Conservation (phyloP, 2,329 filamentous ascomycete genomes). For the Calonectria henricotiae region DNA sequence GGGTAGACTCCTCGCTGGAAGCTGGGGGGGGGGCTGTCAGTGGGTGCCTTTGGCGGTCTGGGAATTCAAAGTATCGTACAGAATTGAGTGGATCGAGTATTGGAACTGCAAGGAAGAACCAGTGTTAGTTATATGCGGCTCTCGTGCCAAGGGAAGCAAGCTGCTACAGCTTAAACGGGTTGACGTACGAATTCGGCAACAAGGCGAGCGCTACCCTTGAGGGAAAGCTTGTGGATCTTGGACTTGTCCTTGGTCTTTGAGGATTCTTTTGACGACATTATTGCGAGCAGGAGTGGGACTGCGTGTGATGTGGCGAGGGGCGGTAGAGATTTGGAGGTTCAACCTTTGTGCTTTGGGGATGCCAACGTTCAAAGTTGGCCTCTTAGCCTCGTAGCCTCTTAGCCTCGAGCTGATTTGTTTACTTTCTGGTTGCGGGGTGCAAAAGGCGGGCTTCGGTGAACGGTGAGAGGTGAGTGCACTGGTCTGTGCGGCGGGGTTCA, state of each 20-base stretch:
- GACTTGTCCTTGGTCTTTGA: constrained; percentile 51
- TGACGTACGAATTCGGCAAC: constrained; percentile 91
- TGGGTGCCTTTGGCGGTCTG: not conserved
- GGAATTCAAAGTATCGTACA: constrained; percentile 70
- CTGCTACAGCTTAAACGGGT: not conserved
- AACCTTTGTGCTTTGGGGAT: not conserved
- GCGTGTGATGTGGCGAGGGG: constrained; percentile 4
- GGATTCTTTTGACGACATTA: constrained; percentile 56
- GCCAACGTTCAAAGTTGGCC: constrained; percentile 7
- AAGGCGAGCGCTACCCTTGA: constrained; percentile 88
- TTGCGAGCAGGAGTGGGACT: constrained; percentile 31
- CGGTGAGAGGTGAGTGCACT: constrained; percentile 35
- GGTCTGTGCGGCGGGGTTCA: constrained; percentile 53
- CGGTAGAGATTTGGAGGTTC: constrained; percentile 1
- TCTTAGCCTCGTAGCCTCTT: not conserved
- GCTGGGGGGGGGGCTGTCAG: constrained; percentile 61
- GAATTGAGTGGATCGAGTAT: constrained; percentile 97
- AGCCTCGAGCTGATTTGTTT: constrained; percentile 45
- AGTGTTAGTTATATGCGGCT: constrained; percentile 28
- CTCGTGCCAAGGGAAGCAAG: constrained; percentile 35
- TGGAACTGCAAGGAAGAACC: constrained; percentile 77
- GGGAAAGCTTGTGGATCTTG: constrained; percentile 93
- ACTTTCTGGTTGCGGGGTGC: constrained; percentile 53
- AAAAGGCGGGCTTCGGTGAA: not conserved
- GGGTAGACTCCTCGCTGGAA: constrained; percentile 92